Evolutionary conservation across 2,329 filamentous ascomycete genomes (phyloP), one percentile per base, ranked within the genome.

Genomic region (Penicillium sp.): DNA sequence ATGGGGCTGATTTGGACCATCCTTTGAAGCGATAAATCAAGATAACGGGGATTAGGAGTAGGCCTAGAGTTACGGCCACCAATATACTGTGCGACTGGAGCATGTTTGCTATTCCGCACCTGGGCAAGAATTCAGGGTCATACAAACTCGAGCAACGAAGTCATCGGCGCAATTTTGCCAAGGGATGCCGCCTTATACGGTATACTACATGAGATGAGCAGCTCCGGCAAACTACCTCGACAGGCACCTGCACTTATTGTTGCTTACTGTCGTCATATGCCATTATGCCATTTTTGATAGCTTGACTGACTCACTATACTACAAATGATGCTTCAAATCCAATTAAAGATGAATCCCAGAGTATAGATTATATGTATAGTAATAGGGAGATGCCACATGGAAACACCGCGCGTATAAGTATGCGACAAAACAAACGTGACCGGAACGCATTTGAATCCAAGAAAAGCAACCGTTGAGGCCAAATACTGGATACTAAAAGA

Each of bases 1-100:
- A 61, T 40, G 36, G 65, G 27, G 6, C 66, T 26, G 23, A 60
- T 18, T 48, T 55, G 58, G 4, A 59, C 27, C 27, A 43, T 34
- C 27, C 38, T 26, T 11, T 16, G 18, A 34, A 34, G 27, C 18
- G 36, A 6, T 18, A 18, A 14, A 42, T 42, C 27, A 49, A 10
- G 19, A 49, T 32, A 7, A 49, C 16, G 18, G 36, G 47, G 30
- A 42, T 26, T 23, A 49, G 27, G 47, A 49, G 10, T 16, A 49
- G 18, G 14, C 36, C 47, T 32, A 49, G 30, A 11, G 42, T 49
- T 26, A 49, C 6, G 5, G 46, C 47, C 10, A 36, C 42, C 9
- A 13, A 27, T 27, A 43, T 42, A 36, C 30, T 42, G 47, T 49
- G 27, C 10, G 36, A 42, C 36, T 49, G 36, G 8, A 42, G 29